phyloP scores from a whole-genome alignment of 2,329 filamentous ascomycete genomes.

The Phaeomoniella chlamydospora region DNA sequence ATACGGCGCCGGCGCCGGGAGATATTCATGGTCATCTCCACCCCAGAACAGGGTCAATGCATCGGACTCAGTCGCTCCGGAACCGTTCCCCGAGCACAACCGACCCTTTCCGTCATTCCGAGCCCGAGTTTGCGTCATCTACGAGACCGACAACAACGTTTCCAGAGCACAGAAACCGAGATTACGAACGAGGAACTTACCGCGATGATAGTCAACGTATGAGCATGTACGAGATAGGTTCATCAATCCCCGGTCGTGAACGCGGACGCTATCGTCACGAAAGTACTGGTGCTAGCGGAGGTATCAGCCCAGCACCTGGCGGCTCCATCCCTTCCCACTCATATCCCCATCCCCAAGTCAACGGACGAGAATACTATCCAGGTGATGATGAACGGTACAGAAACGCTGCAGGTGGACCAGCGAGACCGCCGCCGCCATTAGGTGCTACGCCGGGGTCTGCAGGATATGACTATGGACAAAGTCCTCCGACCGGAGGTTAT shows the following conservation, averaged over 20 bases:
- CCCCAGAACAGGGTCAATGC: not conserved
- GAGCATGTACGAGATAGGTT: not conserved
- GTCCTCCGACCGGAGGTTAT: not conserved
- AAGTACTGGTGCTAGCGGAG: not conserved
- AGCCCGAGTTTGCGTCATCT: not conserved
- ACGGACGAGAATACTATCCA: not conserved
- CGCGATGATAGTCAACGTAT: not conserved
- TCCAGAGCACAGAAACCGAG: not conserved
- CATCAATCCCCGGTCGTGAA: not conserved
- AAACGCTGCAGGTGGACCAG: not conserved
- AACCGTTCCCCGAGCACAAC: not conserved
- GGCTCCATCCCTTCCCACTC: not conserved
- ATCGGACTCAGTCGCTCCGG: not conserved
- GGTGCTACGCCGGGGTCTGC: not conserved
- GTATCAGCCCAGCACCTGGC: not conserved
- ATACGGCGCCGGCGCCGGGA: not conserved
- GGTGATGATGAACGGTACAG: not conserved
- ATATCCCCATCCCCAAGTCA: not conserved
- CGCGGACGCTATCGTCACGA: not conserved
- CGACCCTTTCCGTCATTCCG: not conserved
- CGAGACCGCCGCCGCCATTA: not conserved
- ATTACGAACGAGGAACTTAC: not conserved
- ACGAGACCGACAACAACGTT: not conserved
- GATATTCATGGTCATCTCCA: not conserved
- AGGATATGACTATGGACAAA: not conserved